Evolutionary conservation across 169 alveolate genomes (phyloP).

Genomic region (Pseudocohnilembus persalinus): DNA sequence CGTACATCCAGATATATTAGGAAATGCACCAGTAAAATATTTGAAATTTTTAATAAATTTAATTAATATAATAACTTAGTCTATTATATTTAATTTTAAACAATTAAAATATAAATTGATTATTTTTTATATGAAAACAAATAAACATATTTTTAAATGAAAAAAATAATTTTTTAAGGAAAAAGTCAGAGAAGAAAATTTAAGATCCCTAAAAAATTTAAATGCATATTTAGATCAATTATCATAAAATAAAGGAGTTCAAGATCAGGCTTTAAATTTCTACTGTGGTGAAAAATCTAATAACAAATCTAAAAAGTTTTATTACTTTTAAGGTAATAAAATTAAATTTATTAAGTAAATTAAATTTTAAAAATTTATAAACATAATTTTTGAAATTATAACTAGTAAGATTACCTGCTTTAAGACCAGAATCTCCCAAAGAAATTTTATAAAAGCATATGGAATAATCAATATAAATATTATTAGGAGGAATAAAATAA

Average conservation of each 20-base stretch:
- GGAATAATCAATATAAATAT: background rate
- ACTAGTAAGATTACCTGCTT: constrained; percentile 5
- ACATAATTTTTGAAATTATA: background rate
- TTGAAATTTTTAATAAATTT: too few species aligned
- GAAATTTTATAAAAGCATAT: constrained; percentile 3
- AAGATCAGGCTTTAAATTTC: background rate
- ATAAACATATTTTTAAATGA: background rate
- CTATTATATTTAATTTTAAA: too few species aligned
- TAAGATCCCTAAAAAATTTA: constrained; percentile 9
- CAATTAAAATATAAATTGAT: too few species aligned
- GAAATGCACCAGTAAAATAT: constrained; percentile 35
- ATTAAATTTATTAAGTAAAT: background rate
- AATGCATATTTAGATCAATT: constrained; percentile 20
- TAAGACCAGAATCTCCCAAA: constrained; percentile 10
- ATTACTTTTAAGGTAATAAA: constrained; percentile 4
- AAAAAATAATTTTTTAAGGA: background rate
- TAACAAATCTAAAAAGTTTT: constrained; percentile 7
- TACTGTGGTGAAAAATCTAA: constrained; percentile 10
- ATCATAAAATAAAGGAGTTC: constrained; percentile 18
- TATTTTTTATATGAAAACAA: too few species aligned
- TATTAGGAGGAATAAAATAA: background rate
- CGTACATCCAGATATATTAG: constrained; percentile 48
- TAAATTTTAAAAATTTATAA: background rate
- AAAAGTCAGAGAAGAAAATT: constrained; percentile 22
- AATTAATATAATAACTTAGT: background rate